Base-by-base conservation (phyloP, 1,284 basidiomycete genomes). In the Apiotrichum montevideense region DNA sequence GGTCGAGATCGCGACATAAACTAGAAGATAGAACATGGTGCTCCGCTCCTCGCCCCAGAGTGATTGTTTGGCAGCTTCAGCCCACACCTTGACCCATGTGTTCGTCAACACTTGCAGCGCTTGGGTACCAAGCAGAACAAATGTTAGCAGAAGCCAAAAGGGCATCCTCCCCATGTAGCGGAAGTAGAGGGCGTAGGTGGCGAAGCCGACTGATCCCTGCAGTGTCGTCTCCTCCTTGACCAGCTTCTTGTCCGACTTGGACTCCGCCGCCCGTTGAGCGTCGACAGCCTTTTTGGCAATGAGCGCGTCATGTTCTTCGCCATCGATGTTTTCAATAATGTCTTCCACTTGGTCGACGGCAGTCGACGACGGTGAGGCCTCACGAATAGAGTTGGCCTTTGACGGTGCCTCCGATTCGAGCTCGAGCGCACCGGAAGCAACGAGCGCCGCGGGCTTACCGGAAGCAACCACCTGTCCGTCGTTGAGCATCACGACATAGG, bases 251-350 rank as follows among this genome's bases (percentile, higher is more conserved):
- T 59, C 57, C 6, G 35, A 13, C 55, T 72, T 68, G 11, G 62
- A 53, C 4, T 52, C 52, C 43, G 61, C 58, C 1, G 67, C 65
- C 37, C 69, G 64, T 34, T 69, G 63, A 4, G 61, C 65, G 14
- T 71, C 67, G 9, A 61, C 55, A 45, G 64, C 58, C 56, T 75
- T 73, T 39, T 66, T 55, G 3, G 62, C 57, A 34, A 72, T 53
- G 54, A 83, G 83, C 0, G 83, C 83, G 52, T 85, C 83, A 56
- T 85, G 85, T 56, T 91, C 87, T 62, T 87, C 86, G 55, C 87
- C 84, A 37, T 74, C 72, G 9, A 76, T 61, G 14, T 69, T 60
- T 5, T 66, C 67, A 48, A 73, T 73, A 35, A 70, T 39, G 13
- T 7, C 13, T 13, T 39, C 37, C 7, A 8, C 37, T 13, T 39